Percentiles rank a stretch among this genome's conserved stretches.
Evolutionary conservation across 768 basidiomycete species (phyloP).

Genomic region (Daedaleopsis sinensis): DNA sequence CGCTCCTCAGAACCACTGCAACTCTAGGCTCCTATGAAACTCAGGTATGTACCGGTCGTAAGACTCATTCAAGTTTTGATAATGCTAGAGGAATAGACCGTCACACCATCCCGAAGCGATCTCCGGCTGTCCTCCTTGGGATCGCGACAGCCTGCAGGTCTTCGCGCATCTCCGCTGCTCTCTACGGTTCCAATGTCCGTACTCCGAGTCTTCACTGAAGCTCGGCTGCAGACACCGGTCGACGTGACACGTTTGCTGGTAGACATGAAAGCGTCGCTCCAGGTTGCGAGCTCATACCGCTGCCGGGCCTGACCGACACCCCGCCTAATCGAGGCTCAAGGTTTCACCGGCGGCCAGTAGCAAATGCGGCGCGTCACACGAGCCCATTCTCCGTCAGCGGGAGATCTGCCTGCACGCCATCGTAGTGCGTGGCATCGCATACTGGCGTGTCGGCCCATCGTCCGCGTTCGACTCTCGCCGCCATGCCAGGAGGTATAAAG

Average conservation of each 20-base stretch:
- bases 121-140: too few relatives aligned
- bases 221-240: background rate
- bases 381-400: background rate
- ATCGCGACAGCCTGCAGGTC: too few relatives aligned
- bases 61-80: too few relatives aligned
- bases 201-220: background rate
- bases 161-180: background rate
- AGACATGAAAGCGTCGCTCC: background rate
- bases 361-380: slow-evolving; percentile 3
- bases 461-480: background rate
- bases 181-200: background rate
- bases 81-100: too few relatives aligned
- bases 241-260: background rate
- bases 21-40: too few relatives aligned
- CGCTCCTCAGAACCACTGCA: too few relatives aligned
- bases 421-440: background rate
- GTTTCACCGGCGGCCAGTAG: slow-evolving; percentile 14
- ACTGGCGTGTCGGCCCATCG: background rate
- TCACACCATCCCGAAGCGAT: too few relatives aligned
- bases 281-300: background rate
- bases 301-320: background rate
- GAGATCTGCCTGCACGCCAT: background rate
- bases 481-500: background rate
- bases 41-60: too few relatives aligned
- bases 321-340: slow-evolving; percentile 1